phyloP scores from a whole-genome alignment of 805 yeast genomes.

The Kluyveromyces nonfermentans region DNA sequence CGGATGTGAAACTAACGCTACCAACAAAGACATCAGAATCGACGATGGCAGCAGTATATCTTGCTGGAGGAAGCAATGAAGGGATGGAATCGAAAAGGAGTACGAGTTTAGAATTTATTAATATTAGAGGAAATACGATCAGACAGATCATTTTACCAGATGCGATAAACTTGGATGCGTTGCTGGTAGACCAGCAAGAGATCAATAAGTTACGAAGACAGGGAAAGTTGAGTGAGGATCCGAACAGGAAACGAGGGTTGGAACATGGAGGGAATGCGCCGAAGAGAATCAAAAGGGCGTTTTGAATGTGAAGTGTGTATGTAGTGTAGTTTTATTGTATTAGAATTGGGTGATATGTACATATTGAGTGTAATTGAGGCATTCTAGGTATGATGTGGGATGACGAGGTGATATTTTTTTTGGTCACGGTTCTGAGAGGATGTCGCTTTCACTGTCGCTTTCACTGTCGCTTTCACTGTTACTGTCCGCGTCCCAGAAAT shows the following conservation, averaged over 20 bases:
- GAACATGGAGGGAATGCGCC: constrained; percentile 14
- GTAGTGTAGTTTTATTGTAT: too few relatives aligned
- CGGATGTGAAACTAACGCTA: constrained; percentile 71
- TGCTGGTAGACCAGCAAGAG: constrained; percentile 39
- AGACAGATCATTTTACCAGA: constrained; percentile 81
- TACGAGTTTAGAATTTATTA: constrained; percentile 58
- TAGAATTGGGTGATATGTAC: too few relatives aligned
- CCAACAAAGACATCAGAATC: constrained; percentile 13
- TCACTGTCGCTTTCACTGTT: constrained; percentile 19
- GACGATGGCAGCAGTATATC: constrained; percentile 20
- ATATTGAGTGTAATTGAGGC: too few relatives aligned
- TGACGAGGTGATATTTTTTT: too few relatives aligned
- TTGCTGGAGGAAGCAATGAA: constrained; percentile 12
- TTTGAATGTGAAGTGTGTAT: constrained; percentile 7
- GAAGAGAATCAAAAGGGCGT: constrained; percentile 30
- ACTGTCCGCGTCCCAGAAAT: constrained; percentile 15
- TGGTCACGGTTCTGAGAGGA: too few relatives aligned
- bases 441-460: too few relatives aligned
- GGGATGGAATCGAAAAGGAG: constrained; percentile 45
- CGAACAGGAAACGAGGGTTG: constrained; percentile 19
- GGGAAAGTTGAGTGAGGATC: constrained; percentile 21
- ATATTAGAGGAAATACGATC: constrained; percentile 81
- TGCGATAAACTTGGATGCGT: constrained; percentile 60
- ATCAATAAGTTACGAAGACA: constrained; percentile 19
- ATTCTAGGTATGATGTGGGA: too few relatives aligned